Base-by-base conservation (phyloP, 768 basidiomycete genomes). In the Russula ochroleuca region DNA sequence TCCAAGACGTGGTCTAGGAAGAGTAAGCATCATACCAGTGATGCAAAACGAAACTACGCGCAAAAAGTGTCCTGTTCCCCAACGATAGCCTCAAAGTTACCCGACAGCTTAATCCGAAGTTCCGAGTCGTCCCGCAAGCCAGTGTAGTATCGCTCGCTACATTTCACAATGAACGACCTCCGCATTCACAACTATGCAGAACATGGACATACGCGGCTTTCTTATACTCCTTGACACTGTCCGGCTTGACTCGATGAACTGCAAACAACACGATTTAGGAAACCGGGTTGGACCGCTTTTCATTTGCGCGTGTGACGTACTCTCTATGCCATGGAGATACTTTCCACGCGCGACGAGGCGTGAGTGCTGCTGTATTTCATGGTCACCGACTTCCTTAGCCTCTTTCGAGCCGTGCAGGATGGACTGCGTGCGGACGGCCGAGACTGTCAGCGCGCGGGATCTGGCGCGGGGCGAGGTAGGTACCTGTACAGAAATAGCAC, bases 371-470 rank as follows among this genome's bases (percentile, higher is more conserved):
- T 84, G 83, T 50, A 82, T 77, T 62, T 88, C 87, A 41, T 84
- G 75, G 55, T 91, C 90, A 45, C 93, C 90, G 49, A 86, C 91
- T 70, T 82, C 80, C 76, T 91, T 89, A 50, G 95, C 95, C 71
- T 94, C 87, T 51, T 86, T 86, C 35, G 92, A 94, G n/a, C 97
- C 97, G 75, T 98, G 94, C 62, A 99, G 78, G 60, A 99, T 73
- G 21, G 89, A 84, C 93, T 94, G 75, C 57, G 70, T 65, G 65
- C 69, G 56, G 47, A 57, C 61, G 61, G 65, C 69, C 54, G 63
- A 65, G 47, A 66, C 51, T 62, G 68, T 70, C 66, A 69, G 67
- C 68, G 59, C 48, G 48, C 67, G 54, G 52, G 62, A 56, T 62
- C 68, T 59, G 45, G 61, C 57, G 64, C 63, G 45, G 59, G 51